Base-by-base conservation (phyloP, 208 protist species). In the Trypanosomatidae sp. region DNA sequence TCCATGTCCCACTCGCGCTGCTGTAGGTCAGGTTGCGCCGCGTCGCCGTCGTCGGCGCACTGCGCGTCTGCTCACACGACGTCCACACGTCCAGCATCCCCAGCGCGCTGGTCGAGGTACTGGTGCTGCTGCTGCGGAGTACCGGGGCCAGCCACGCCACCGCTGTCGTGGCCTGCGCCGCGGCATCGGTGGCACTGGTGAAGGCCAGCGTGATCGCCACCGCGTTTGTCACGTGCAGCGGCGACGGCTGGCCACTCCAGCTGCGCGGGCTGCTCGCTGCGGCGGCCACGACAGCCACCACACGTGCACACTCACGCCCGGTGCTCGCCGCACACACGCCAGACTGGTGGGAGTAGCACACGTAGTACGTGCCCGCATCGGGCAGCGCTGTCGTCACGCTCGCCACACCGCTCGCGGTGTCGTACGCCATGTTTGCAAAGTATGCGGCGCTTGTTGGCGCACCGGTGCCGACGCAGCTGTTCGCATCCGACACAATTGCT, bases 291-390 rank as follows among this genome's bases (percentile, higher is more conserved):
- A 53, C 70, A 1, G 85, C 93, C 47, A 97, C 85, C 17, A 94
- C 81, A 3, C 93, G 83, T 19, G 92, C 90, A 80, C 91, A 95
- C 53, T 97, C 87, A 17, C 79, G 62, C 13, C 58, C 73, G 8
- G 56, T 69, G 30, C 36, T 69, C 8, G 73, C 58, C 22, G 69
- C 80, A 71, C 89, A 94, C 15, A 43, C 19, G 17, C 62, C 86
- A 0, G 19, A 28, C 49, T 79, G 81, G 62, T 93, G 79, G 7
- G 89, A 88, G 83, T 94, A 95, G 74, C 92, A 97, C 36, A 94
- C 75, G 62, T 91, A 89, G 83, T 91, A 97, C 33, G 62, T 84
- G 3, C 89, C 90, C 15, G 83, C 79, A 17, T 33, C 41, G 0
- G 84, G 82, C 59, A 95, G 67, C 3, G 83, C 88, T 13, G 91